Conservation (phyloP, 1,139 yeast species). For the Kodamaea derodonti region DNA sequence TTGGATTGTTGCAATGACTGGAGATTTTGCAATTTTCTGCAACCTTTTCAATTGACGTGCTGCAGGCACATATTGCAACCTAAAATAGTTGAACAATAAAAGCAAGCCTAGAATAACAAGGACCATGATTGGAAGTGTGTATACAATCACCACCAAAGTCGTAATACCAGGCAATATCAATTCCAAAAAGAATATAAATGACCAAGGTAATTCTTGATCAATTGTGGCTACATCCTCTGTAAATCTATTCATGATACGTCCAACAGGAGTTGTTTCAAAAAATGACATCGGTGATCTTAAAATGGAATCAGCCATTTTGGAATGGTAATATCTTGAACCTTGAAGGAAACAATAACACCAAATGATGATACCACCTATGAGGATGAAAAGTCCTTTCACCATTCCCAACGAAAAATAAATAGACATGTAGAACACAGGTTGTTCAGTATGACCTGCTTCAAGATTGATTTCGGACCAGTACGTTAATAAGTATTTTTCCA, state of each 20-base stretch:
- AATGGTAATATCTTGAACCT: slow-evolving; percentile 24
- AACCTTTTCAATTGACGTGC: slow-evolving; percentile 27
- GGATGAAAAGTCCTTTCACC: slow-evolving; percentile 20
- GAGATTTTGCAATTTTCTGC: slow-evolving; percentile 21
- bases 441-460: slow-evolving; percentile 17
- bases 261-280: slow-evolving; percentile 31
- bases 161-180: slow-evolving; percentile 12
- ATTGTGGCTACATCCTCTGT: slow-evolving; percentile 25
- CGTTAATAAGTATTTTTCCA: slow-evolving; percentile 22
- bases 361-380: slow-evolving; percentile 20
- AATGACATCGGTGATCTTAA: slow-evolving; percentile 30
- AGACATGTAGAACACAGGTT: slow-evolving; percentile 16
- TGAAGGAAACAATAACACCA: slow-evolving; percentile 27
- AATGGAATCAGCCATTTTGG: slow-evolving; percentile 23
- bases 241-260: slow-evolving; percentile 28
- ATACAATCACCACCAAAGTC: slow-evolving; percentile 20
- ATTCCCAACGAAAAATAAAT: slow-evolving; percentile 21
- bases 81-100: slow-evolving; percentile 20
- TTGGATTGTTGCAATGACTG: slow-evolving; percentile 25
- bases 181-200: slow-evolving; percentile 17
- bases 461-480: slow-evolving; percentile 26
- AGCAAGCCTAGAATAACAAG: slow-evolving; percentile 17
- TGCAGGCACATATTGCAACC: slow-evolving; percentile 23
- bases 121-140: slow-evolving; percentile 24
- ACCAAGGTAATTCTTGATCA: slow-evolving; percentile 26